Evolutionary conservation across 2,329 filamentous ascomycete species (phyloP), one percentile per base, ranked within the genome.

Genomic region (Achaetomium macrosporum): DNA sequence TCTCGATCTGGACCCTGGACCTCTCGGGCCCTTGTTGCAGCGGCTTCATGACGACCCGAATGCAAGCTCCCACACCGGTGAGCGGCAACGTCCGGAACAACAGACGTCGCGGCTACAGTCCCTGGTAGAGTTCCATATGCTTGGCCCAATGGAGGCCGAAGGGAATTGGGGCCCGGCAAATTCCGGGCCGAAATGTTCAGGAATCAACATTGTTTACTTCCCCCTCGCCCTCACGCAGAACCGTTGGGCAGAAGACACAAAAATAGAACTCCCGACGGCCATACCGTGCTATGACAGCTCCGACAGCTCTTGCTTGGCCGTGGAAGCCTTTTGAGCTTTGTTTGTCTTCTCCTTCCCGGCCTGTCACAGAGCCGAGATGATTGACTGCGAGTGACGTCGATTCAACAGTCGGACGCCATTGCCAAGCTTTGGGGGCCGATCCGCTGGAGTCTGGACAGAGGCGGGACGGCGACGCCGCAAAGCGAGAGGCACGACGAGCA

Each of bases 41-140:
- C 45, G 47, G 50, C 50, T 56, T 25, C 40, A 41, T 17, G 25
- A 47, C 20, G 35, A 50, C 20, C 50, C 54, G 54, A 40, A 4
- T 25, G 25, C 25, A 25, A 25, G 25, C 25, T 25, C 25, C 25
- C 25, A 39, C 20, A 7, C 31, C 31, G n/a, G 16, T 10, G 17
- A 29, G n/a, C 44, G 15, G 33, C 19, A 37, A 20, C 20, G 5
- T 36, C 31, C 47, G 42, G 19, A n/a, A 17, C 37, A 7, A 15
- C 40, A 36, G 47, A 17, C 15, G 19, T 19, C 11, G 47, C 40
- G 40, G 40, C n/a, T 43, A 43, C 25, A 25, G 25, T 25, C 25
- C 25, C 25, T 25, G 25, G 25, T 7, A 7, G 25, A 7, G 7
- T 25, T 7, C 25, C 25, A 7, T 25, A 25, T 25, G 25, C 25